Conservation (phyloP, 305 asterid species). For the Fraxinus sp. region DNA sequence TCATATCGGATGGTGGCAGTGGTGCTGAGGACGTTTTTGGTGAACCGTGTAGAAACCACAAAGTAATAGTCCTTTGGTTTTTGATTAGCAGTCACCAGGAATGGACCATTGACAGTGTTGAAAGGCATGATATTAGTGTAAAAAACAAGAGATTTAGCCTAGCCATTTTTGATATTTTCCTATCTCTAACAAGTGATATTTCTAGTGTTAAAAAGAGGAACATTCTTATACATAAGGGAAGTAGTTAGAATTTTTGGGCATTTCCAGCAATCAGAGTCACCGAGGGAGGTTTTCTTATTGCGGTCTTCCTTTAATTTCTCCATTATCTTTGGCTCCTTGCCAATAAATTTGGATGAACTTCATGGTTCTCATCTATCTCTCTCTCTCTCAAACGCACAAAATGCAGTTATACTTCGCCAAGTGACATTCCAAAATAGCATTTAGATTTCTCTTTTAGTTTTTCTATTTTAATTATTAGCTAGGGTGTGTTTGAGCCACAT, state of each 20-base stretch:
- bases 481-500: no score
- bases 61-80: slow-evolving; percentile 34
- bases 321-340: not conserved
- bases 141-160: not conserved
- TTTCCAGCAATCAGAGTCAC: not conserved
- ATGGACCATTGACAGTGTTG: slow-evolving; percentile 11
- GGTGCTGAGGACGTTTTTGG: slow-evolving; percentile 6
- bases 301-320: slow-evolving; percentile 5
- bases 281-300: not conserved
- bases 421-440: not conserved
- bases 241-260: not conserved
- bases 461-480: not conserved
- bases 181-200: not conserved
- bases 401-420: not conserved
- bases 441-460: not conserved
- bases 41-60: slow-evolving; percentile 40
- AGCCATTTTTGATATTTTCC: slow-evolving; percentile 18
- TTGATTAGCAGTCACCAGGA: slow-evolving; percentile 38
- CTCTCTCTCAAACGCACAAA: not conserved
- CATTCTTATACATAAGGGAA: not conserved
- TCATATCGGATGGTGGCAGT: slow-evolving; percentile 30
- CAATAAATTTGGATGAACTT: slow-evolving; percentile 10
- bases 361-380: not conserved
- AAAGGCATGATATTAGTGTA: slow-evolving; percentile 10
- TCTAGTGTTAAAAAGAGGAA: not conserved